Base-by-base conservation (phyloP, 2,329 filamentous ascomycete species). In the Arachnomyces sp. region DNA sequence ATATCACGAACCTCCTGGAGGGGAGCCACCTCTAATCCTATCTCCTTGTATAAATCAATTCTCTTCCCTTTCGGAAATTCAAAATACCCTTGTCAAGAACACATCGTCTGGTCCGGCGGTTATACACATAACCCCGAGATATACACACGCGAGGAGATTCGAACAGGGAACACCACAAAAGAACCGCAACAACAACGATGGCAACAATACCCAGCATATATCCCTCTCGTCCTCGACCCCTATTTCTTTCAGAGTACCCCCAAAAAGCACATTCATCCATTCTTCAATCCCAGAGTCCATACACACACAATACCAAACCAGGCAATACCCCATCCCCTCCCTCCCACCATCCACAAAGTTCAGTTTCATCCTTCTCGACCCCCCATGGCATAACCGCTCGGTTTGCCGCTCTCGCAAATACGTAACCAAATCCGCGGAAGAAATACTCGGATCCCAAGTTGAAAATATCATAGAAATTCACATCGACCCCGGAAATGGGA, bases 381-480 rank as follows among this genome's bases (percentile, higher is more conserved):
- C 78, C 3, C 78, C 78, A 1, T 82, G 78, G 78, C 69, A 75
- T 14, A 82, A 80, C 49, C 63, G 70, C 16, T 80, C 77, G 8
- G 78, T 74, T 15, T 69, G 69, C 34, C 68, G 75, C 28, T 72
- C 71, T n/a, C 29, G 53, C 57, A 14, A 62, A 71, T 75, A 78
- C 56, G 53, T 62, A 9, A 60, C 54, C 9, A 53, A 57, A 38
- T 38, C 48, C 4, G 56, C 59, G 34, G 47, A 57, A 36, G 48
- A 53, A 2, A 9, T 41, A 3, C 50, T 67, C 4, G 54, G 51
- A 12, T 25, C 46, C n/a, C 51, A 55, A n/a, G 55, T 74, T 34
- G 49, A 56, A n/a, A 54, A 63, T 38, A 57, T 74, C 16, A 55
- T 79, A 2, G 63, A 66, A 18, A 52, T 53, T 6, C 62, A 72